These are phyloP conservation scores for Puccinia novopanici DNA, from an alignment of 1,284 basidiomycete species.

Conservation along the genomic window DNA sequence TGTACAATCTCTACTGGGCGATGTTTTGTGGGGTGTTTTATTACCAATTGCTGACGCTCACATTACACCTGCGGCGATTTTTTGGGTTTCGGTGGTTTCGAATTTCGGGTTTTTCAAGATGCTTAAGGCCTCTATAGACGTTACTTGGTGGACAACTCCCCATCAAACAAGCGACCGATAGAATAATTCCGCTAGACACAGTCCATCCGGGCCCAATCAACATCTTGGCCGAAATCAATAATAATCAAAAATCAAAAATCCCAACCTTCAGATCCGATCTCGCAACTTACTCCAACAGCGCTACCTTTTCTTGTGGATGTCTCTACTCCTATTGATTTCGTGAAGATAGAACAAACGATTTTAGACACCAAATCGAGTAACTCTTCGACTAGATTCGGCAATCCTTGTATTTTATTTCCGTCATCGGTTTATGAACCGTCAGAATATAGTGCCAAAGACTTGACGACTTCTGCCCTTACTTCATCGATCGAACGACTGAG, in stretches of 20 bases:
- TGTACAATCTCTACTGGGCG: slow-evolving; percentile 26
- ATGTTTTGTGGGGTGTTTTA: slow-evolving; percentile 23
- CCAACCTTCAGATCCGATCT: background rate
- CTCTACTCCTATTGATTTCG: background rate
- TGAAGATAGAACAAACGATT: slow-evolving; percentile 2
- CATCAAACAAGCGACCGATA: background rate
- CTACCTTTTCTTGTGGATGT: background rate
- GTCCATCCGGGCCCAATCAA: background rate
- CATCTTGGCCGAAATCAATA: slow-evolving; percentile 7
- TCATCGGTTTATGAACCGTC: background rate
- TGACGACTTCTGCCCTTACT: background rate
- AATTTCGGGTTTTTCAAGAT: slow-evolving; percentile 29
- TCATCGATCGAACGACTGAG: background rate
- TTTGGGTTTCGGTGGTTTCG: slow-evolving; percentile 26
- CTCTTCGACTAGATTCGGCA: background rate
- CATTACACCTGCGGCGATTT: background rate
- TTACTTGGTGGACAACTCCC: background rate
- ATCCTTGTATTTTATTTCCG: background rate
- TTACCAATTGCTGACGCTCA: slow-evolving; percentile 6
- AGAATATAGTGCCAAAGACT: background rate
- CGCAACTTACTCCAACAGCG: background rate
- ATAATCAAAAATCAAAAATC: slow-evolving; percentile 16
- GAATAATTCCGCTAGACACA: background rate
- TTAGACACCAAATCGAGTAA: background rate
- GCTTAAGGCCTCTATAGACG: slow-evolving; percentile 10